Evolutionary conservation across 176 grass and related monocot genomes (phyloP).

Genomic region (Chrysopogon serrulatus): DNA sequence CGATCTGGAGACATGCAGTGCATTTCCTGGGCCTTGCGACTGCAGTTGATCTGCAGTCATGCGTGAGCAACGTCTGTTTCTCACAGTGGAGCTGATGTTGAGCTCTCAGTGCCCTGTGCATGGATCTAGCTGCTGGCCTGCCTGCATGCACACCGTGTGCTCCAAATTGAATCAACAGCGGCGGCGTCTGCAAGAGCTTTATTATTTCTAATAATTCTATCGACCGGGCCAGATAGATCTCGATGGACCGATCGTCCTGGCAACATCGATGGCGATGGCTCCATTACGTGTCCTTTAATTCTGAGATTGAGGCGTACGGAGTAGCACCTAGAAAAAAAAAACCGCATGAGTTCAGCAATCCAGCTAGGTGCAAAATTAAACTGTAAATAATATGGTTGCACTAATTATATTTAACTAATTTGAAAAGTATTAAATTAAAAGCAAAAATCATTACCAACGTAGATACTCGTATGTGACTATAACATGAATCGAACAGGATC

Average conservation of each 20-base stretch:
- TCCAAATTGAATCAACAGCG: not conserved
- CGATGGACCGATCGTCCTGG: not conserved
- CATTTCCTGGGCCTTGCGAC: not conserved
- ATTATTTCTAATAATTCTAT: not conserved
- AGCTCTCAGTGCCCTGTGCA: not conserved
- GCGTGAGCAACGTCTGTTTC: not conserved
- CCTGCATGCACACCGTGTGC: not conserved
- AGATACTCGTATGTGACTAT: too few species aligned
- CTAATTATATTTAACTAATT: too few species aligned
- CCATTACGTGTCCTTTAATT: not conserved
- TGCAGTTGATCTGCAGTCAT: not conserved
- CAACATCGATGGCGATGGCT: not conserved
- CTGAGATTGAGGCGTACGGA: not conserved
- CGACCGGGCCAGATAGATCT: not conserved
- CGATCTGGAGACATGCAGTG: not conserved
- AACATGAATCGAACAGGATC: too few species aligned
- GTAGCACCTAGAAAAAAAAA: not conserved
- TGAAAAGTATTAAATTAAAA: too few species aligned
- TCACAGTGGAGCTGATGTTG: not conserved
- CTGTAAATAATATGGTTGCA: too few species aligned
- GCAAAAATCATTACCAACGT: too few species aligned
- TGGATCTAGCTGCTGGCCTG: not conserved
- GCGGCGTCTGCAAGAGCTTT: constrained; percentile 1
- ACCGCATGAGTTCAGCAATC: too few species aligned
- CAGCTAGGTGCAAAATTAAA: too few species aligned